Percentiles rank a stretch among this genome's conserved stretches.
These are phyloP conservation scores for Leccinum pachyderme DNA, from an alignment of 1,284 basidiomycete genomes.

Conservation along the genomic window DNA sequence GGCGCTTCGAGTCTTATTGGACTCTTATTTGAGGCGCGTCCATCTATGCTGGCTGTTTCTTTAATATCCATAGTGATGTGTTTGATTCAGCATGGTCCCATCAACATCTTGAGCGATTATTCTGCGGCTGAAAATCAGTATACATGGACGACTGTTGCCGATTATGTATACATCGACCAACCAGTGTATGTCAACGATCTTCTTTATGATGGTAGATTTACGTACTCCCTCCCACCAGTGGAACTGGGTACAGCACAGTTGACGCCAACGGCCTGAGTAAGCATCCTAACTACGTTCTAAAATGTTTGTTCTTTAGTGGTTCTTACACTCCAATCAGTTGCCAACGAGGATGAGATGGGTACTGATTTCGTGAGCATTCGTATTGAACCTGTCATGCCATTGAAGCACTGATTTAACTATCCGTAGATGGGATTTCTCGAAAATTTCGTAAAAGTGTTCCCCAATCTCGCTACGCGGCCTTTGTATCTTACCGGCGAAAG, in stretches of 20 bases:
- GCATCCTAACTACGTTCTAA: conserved; percentile 19
- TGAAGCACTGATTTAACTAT: not conserved
- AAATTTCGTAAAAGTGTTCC: conserved; percentile 68
- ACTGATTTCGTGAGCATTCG: conserved; percentile 57
- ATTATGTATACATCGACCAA: conserved; percentile 70
- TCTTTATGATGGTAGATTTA: conserved; percentile 5
- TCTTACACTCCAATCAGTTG: conserved; percentile 37
- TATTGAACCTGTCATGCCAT: too few relatives aligned
- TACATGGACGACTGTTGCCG: conserved; percentile 60
- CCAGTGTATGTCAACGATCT: conserved; percentile 50
- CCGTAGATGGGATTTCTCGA: conserved; percentile 59
- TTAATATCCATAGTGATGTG: conserved; percentile 9
- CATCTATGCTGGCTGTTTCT: not conserved
- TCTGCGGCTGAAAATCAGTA: conserved; percentile 48
- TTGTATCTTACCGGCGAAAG: conserved; percentile 66
- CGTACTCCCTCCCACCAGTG: conserved; percentile 37
- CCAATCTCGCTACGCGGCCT: conserved; percentile 56
- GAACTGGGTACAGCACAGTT: conserved; percentile 64
- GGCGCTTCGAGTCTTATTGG: conserved; percentile 68
- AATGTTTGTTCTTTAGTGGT: conserved; percentile 17
- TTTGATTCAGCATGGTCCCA: conserved; percentile 58
- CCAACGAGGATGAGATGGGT: conserved; percentile 64
- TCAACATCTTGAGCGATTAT: conserved; percentile 51
- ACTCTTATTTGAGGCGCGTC: conserved; percentile 57
- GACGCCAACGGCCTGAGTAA: conserved; percentile 55